Conservation (phyloP, 129 eudicot genomes). For the Gnaphalium uliginosum region DNA sequence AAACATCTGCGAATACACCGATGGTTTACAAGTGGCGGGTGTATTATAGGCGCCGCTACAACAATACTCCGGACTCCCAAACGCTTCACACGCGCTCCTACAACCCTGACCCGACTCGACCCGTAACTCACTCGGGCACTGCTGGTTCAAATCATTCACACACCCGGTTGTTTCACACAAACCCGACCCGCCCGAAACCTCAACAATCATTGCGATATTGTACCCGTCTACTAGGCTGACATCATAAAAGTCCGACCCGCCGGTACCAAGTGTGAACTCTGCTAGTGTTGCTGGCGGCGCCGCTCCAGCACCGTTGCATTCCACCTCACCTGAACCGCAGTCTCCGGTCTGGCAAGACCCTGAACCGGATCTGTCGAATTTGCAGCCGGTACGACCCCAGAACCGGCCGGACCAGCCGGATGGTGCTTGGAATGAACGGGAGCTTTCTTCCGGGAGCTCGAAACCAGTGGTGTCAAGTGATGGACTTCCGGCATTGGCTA, state of each 20-base stretch:
- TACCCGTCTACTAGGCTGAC: slow-evolving; percentile 92
- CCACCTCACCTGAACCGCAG: slow-evolving; percentile 78
- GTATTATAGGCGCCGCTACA: slow-evolving; percentile 94
- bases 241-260: slow-evolving; percentile 84
- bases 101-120: slow-evolving; percentile 76
- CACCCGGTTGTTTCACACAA: slow-evolving; percentile 88
- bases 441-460: slow-evolving; percentile 59
- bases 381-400: slow-evolving; percentile 90
- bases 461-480: slow-evolving; percentile 75
- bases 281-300: slow-evolving; percentile 90
- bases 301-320: slow-evolving; percentile 92
- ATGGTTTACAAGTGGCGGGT: slow-evolving; percentile 81
- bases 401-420: slow-evolving; percentile 99
- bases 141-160: slow-evolving; percentile 76
- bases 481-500: slow-evolving; percentile 89
- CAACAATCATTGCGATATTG: slow-evolving; percentile 80
- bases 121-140: slow-evolving; percentile 75
- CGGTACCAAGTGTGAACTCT: slow-evolving; percentile 85
- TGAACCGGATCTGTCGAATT: slow-evolving; percentile 59
- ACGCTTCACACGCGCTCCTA: slow-evolving; percentile 95
- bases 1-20: slow-evolving; percentile 86
- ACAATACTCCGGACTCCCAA: slow-evolving; percentile 73
- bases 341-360: slow-evolving; percentile 80
- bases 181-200: slow-evolving; percentile 82
- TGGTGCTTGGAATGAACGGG: slow-evolving; percentile 78